Conservation (phyloP, 495 filamentous ascomycete species). For the Neurospora sp. region DNA sequence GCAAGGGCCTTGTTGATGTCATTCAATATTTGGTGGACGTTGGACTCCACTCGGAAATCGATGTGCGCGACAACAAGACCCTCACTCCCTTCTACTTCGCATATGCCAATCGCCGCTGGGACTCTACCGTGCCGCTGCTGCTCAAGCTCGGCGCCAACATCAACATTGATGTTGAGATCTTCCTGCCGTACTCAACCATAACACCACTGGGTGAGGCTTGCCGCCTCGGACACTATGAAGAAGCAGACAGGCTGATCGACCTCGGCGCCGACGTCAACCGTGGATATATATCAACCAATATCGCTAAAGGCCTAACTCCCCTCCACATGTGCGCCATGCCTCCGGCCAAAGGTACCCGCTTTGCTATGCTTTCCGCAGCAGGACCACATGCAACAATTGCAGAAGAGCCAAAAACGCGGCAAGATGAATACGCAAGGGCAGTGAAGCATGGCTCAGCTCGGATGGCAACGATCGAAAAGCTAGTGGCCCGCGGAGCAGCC, state of each 20-base stretch:
- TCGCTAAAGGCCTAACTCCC: constrained; percentile 11
- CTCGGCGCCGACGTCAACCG: constrained; percentile 20
- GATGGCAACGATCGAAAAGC: constrained; percentile 18
- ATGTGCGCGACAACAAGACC: constrained; percentile 16
- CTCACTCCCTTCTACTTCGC: constrained; percentile 29
- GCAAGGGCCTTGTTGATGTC: constrained; percentile 11
- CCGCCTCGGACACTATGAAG: constrained; percentile 19
- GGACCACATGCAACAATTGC: constrained; percentile 2
- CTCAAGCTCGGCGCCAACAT: constrained; percentile 23
- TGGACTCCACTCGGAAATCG: constrained; percentile 18
- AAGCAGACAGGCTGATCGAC: constrained; percentile 20
- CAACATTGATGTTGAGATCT: constrained; percentile 19
- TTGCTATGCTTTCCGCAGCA: background rate
- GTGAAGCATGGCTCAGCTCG: background rate
- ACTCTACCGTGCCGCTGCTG: constrained; percentile 20
- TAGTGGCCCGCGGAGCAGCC: constrained; percentile 20
- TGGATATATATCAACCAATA: constrained; percentile 14
- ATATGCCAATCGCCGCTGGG: constrained; percentile 22
- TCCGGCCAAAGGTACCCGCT: constrained; percentile 8
- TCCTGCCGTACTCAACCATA: constrained; percentile 22
- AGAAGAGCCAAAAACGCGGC: background rate
- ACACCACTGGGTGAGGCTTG: constrained; percentile 30
- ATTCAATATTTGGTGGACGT: constrained; percentile 15
- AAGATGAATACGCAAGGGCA: background rate
- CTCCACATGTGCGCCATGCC: constrained; percentile 25